Base-by-base conservation (phyloP, 345 rosid species). In the Lenwebbia sp. region DNA sequence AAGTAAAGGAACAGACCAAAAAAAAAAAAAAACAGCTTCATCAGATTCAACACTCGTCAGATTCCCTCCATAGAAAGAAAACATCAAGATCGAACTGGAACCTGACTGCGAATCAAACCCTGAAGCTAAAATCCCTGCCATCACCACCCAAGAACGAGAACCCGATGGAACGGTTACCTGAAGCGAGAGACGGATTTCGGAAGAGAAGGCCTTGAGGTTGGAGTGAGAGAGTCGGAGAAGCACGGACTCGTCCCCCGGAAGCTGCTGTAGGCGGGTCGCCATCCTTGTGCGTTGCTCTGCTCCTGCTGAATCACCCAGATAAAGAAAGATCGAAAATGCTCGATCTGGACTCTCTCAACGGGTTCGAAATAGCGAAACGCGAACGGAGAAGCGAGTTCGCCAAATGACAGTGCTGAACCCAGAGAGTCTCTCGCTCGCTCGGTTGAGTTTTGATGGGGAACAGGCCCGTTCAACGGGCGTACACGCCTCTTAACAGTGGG, bases 221-320 rank as follows among this genome's bases (percentile, higher is more conserved):
- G 96, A 93, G 86, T 96, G 98, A 88, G 95, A 93, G 76, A 96
- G 86, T 12, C 92, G 93, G n/a, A 96, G 88, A 86, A 93, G 91
- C 21, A 96, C 96, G 19, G 95, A 91, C 74, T 95, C 95, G 87
- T 94, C 97, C 51, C 86, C 91, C 65, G 93, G 90, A 26, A 89
- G 86, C 89, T 93, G 94, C 87, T 90, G 90, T 37, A 87, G 83
- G 30, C 56, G 28, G 78, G 62, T 70, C 53, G 90, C 86, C 90
- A 90, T 88, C 1, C 33, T 26, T 33, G 81, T 2, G 9, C 44
- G 21, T 37, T 12, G 28, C n/a, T 3, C 11, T 28, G 82, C 75
- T 30, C 40, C 49, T 33, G 44, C 76, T 33, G 44, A 22, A 65
- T 33, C 76, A 65, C 76, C 44, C 44, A 65, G 76, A 65, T 51